Evolutionary conservation across 495 filamentous ascomycete genomes (phyloP).

Genomic region (Hyaloscypha finlandica): DNA sequence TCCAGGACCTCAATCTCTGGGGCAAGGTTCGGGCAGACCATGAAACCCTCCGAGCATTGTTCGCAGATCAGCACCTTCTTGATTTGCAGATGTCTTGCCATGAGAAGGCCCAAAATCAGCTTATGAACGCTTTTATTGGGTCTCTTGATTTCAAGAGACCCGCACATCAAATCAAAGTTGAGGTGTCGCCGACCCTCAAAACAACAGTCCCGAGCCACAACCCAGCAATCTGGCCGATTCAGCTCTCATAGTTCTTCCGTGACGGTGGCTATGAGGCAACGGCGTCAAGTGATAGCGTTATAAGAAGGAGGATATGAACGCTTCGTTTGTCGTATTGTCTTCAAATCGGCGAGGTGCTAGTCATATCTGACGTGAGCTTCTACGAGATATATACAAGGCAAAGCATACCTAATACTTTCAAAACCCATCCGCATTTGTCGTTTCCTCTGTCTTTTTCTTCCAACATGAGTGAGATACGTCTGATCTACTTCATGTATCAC

Average conservation of each 20-base stretch:
- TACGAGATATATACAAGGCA: background rate
- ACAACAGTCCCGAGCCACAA: background rate
- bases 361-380: background rate
- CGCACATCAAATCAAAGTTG: too few relatives aligned
- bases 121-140: too few relatives aligned
- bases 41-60: too few relatives aligned
- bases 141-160: too few relatives aligned
- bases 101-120: too few relatives aligned
- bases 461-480: background rate
- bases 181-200: too few relatives aligned
- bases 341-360: background rate
- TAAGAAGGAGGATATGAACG: background rate
- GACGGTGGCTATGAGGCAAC: background rate
- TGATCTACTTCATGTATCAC: conserved; percentile 14
- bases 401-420: background rate
- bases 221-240: background rate
- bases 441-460: conserved; percentile 3
- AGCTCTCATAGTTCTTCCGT: background rate
- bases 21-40: too few relatives aligned
- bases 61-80: too few relatives aligned
- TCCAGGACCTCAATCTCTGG: too few relatives aligned
- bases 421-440: background rate
- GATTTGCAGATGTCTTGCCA: too few relatives aligned
- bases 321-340: background rate
- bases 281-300: background rate